Percentiles rank a stretch among this genome's conserved stretches.
phyloP scores from a whole-genome alignment of 129 eudicot genomes.

The Kitagawia praeruptora region DNA sequence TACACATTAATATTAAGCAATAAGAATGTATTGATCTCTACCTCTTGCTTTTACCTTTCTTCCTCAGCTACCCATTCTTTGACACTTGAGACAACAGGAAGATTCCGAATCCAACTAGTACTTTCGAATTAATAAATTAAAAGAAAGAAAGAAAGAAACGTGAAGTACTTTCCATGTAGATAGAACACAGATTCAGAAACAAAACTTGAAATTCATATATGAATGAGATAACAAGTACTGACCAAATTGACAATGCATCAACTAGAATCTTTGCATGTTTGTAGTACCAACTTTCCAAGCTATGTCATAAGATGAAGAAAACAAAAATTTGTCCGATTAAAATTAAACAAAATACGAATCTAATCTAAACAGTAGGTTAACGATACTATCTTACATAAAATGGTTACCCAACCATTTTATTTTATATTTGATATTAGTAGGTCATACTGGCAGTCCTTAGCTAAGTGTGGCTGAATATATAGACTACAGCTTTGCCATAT shows the following conservation, averaged over 20 bases:
- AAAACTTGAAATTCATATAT: not conserved
- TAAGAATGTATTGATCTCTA: conserved; percentile 47
- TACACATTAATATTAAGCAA: not conserved
- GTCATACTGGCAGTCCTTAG: too few relatives aligned
- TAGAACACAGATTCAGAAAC: not conserved
- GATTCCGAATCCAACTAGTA: conserved; percentile 83
- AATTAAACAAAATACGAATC: not conserved
- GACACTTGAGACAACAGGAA: conserved; percentile 73
- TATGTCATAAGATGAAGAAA: conserved; percentile 15
- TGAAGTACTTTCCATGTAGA: not conserved
- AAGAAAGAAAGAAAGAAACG: not conserved
- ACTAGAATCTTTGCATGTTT: conserved; percentile 69
- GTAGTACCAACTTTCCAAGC: conserved; percentile 91
- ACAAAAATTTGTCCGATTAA: not conserved
- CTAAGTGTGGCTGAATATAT: too few relatives aligned
- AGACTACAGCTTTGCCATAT: too few relatives aligned
- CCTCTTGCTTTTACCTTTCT: conserved; percentile 75
- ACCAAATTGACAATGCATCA: conserved; percentile 88
- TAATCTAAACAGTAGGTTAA: not conserved
- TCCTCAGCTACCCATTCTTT: conserved; percentile 95
- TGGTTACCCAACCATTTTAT: too few relatives aligned
- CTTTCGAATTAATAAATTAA: too few relatives aligned
- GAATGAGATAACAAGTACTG: not conserved
- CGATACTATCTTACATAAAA: too few relatives aligned
- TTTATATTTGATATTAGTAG: too few relatives aligned